Conservation (phyloP, 192 early-diverging fungal species). For the Coemansia sp. region DNA sequence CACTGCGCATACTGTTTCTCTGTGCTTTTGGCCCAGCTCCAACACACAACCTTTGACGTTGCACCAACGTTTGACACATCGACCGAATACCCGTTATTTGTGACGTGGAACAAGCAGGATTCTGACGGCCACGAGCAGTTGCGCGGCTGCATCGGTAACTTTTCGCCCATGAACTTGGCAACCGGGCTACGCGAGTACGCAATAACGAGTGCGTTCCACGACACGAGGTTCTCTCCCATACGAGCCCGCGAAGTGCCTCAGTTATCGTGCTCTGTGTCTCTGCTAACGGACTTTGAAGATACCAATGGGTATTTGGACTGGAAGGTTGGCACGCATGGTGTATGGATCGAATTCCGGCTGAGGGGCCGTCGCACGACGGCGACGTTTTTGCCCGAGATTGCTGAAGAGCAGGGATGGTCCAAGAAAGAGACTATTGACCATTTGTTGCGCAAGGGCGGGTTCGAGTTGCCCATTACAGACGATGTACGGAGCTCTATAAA, state of each 20-base stretch:
- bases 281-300: constrained; percentile 86
- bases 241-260: constrained; percentile 58
- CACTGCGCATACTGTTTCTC: constrained; percentile 86
- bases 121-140: constrained; percentile 41
- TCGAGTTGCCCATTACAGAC: constrained; percentile 58
- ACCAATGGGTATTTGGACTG: constrained; percentile 76
- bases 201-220: constrained; percentile 74
- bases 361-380: constrained; percentile 59
- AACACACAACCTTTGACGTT: constrained; percentile 19
- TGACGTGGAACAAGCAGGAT: constrained; percentile 40
- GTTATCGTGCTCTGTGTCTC: constrained; percentile 76
- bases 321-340: constrained; percentile 88
- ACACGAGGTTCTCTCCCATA: constrained; percentile 85
- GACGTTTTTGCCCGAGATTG: constrained; percentile 92
- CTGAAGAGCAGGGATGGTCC: constrained; percentile 84
- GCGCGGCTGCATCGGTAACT: constrained; percentile 94
- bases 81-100: constrained; percentile 51
- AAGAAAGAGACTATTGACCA: constrained; percentile 82
- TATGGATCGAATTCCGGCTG: constrained; percentile 84
- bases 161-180: constrained; percentile 66
- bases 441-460: constrained; percentile 85
- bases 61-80: constrained; percentile 39
- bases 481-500: constrained; percentile 58
- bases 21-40: constrained; percentile 62
- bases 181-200: constrained; percentile 78